Evolutionary conservation across 1,139 yeast species (phyloP), one percentile per base, ranked within the genome.

Genomic region (Sugiyamaella neomexicana): DNA sequence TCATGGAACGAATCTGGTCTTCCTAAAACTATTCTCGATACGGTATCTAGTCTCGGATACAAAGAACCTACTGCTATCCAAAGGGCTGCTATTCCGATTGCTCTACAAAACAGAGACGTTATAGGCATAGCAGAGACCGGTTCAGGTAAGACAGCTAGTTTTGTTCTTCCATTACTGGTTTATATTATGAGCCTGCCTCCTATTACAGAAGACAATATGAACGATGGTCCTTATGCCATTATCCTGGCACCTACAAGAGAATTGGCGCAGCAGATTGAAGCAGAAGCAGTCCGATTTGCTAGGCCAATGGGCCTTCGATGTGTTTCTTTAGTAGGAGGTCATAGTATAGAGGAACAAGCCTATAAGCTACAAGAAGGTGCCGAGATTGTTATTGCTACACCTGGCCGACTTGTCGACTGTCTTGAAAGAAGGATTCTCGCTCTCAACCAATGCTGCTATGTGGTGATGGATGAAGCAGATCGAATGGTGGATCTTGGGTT

Each of bases 51-150:
- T 8, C 67, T 84, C 2, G 77, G 80, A 0, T 88, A 80, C 63
- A 61, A 60, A 1, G 80, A 79, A 6, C 96, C 99, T 1, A 88
- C 97, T 0, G 93, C 98, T 0, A 85, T 93, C 56, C 99, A 93
- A 67, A 72, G 97, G 58, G 95, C 95, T 0, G 80, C 97, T 0
- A 81, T 91, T 10, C 97, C 97, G 0, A 75, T 86, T 45, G 88
- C 89, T 0, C 62, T 86, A 36, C 67, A 73, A 0, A 72, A 76
- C 2, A 68, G 79, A 41, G 97, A 93, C 68, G 77, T 89, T 3
- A 78, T 91, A 25, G 98, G 97, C 25, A 80, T 91, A n/a, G 97
- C 98, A 0, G 93, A 90, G 62, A 93, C 99, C 0, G 99, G 98
- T 23, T 88, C 96, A 0, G 99, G 98, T 66, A 93, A 93, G 68